These are phyloP conservation scores for Tylopilus intermedius DNA, from an alignment of 768 basidiomycete genomes.

Conservation along the genomic window DNA sequence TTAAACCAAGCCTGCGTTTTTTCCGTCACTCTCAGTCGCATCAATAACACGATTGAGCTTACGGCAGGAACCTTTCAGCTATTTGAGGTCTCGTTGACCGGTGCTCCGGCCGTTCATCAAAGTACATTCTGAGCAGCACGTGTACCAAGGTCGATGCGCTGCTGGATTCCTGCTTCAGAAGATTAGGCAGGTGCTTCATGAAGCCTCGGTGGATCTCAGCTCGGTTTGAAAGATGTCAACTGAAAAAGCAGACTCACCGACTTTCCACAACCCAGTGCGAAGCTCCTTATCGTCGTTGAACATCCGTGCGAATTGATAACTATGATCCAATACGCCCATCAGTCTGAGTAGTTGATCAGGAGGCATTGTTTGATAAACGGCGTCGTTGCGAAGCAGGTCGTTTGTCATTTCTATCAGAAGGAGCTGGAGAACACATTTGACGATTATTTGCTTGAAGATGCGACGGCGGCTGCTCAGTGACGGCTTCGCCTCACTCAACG, in stretches of 20 bases:
- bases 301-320: conserved; percentile 93
- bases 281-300: conserved; percentile 99
- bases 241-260: conserved; percentile 58
- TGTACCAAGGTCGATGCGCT: conserved; percentile 94
- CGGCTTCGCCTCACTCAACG: conserved; percentile 44
- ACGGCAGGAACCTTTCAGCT: conserved; percentile 67
- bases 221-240: neutral
- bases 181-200: conserved; percentile 98
- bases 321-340: conserved; percentile 95
- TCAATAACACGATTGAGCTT: conserved; percentile 19
- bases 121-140: conserved; percentile 89
- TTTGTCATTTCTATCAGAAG: conserved; percentile 96
- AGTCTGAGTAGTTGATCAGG: conserved; percentile 88
- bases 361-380: conserved; percentile 90
- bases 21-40: conserved; percentile 4
- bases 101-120: conserved; percentile 83
- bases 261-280: conserved; percentile 97
- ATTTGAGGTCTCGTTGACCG: conserved; percentile 80
- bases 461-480: conserved; percentile 69
- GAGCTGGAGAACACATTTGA: conserved; percentile 97
- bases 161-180: conserved; percentile 96
- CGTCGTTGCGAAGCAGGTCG: conserved; percentile 87
- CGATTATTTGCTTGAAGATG: conserved; percentile 97
- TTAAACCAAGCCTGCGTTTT: conserved; percentile 66
- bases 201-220: conserved; percentile 59